Evolutionary conservation across 2,329 filamentous ascomycete genomes (phyloP).

Genomic region (Ascochyta koolunga): DNA sequence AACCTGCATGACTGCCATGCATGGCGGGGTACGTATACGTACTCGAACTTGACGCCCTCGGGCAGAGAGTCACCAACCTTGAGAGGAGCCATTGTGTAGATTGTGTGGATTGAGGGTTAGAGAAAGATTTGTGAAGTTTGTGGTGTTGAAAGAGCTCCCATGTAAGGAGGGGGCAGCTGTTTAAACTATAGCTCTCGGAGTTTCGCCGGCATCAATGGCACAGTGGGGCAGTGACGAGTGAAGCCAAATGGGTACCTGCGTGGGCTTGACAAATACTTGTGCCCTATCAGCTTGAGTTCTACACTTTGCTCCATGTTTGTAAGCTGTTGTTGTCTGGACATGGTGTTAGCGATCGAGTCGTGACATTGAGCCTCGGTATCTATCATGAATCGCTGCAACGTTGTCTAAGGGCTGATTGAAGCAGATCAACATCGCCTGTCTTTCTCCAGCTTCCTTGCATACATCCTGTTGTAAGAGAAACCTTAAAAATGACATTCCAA

Average conservation of each 20-base stretch:
- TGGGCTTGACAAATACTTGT: slow-evolving; percentile 18
- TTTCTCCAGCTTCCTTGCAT: neutral
- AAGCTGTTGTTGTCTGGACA: slow-evolving; percentile 10
- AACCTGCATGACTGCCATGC: neutral
- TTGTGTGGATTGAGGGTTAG: slow-evolving; percentile 1
- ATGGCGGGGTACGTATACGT: slow-evolving; percentile 54
- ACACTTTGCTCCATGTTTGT: neutral
- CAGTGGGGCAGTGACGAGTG: slow-evolving; percentile 17
- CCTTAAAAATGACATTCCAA: neutral
- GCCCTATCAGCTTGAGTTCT: slow-evolving; percentile 4
- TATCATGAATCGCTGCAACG: neutral
- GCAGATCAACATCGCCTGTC: neutral
- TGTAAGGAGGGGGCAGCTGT: slow-evolving; percentile 18
- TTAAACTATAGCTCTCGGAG: slow-evolving; percentile 17
- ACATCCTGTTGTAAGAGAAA: neutral
- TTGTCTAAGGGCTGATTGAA: neutral
- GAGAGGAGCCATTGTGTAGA: slow-evolving; percentile 65
- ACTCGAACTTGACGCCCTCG: slow-evolving; percentile 77
- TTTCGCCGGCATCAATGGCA: slow-evolving; percentile 3
- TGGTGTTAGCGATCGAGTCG: slow-evolving; percentile 1
- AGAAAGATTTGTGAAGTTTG: neutral
- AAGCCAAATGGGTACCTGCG: slow-evolving; percentile 12
- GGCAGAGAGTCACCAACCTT: slow-evolving; percentile 86
- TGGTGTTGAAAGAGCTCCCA: slow-evolving; percentile 1
- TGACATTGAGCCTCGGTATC: slow-evolving; percentile 1